Evolutionary conservation across 2,329 filamentous ascomycete genomes (phyloP), one percentile per base, ranked within the genome.

Genomic region (Sclerotinia borealis): DNA sequence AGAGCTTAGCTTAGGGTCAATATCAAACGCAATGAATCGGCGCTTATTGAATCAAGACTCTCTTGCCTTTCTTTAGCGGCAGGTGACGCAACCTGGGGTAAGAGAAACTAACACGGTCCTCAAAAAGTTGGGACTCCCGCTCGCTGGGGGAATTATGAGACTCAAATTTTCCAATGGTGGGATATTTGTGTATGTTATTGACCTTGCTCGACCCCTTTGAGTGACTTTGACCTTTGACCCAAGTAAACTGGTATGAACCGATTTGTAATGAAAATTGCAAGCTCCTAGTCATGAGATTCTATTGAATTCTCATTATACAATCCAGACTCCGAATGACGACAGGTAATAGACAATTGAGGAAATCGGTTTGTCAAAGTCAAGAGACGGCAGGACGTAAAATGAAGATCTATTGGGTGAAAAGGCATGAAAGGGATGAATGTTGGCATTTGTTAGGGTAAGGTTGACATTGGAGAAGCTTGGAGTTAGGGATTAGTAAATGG

Each of bases 31-130:
- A 41, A 50, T 56, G 41, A 34, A 45, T 52, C 48, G 48, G 48
- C 48, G 59, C 36, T 54, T 45, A 27, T 41, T 54, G 59, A 52
- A 43, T 29, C 37, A 45, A 36, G 27, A 45, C n/a, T n/a, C n/a
- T n/a, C n/a, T n/a, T n/a, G 48, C 49, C 34, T 39, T 43, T 41
- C 48, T 61, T 61, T 39, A 60, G 43, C 45, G 66, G 66, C 69
- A 69, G 65, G 63, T 70, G 69, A 68, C 59, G 51, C 45, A 67
- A 67, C 71, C 68, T 49, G 70, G 69, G 68, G 70, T 68, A 69
- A 62, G 60, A 49, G 51, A 48, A 61, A 59, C 56, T 52, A 54
- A 62, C 34, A 63, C 39, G 31, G 25, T 52, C 59, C 47, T 27
- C 36, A 51, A 43, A 41, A 63, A 61, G 58, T 27, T 61, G 58